phyloP scores from a whole-genome alignment of 2,329 filamentous ascomycete genomes.

The Aspergillus sojae region DNA sequence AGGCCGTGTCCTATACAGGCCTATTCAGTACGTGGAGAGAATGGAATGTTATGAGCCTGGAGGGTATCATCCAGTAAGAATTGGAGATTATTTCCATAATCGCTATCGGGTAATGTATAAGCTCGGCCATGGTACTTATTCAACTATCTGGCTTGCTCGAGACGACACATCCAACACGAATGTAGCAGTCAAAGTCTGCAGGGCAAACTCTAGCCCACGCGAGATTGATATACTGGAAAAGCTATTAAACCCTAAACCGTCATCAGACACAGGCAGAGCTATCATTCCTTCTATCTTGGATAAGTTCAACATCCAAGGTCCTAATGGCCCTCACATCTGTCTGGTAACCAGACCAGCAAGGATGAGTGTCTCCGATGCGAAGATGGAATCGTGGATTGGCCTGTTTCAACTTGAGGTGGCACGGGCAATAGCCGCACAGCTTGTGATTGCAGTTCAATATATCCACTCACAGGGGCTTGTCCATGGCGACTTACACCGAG shows the following conservation, averaged over 20 bases:
- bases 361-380: slow-evolving; percentile 14
- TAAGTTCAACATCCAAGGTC: slow-evolving; percentile 16
- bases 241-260: too few species aligned
- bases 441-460: slow-evolving; percentile 25
- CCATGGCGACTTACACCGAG: slow-evolving; percentile 31
- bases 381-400: slow-evolving; percentile 14
- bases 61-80: slow-evolving; percentile 33
- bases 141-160: slow-evolving; percentile 34
- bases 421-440: slow-evolving; percentile 25
- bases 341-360: slow-evolving; percentile 15
- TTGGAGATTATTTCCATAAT: slow-evolving; percentile 31
- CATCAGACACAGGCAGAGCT: neutral
- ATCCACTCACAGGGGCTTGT: slow-evolving; percentile 30
- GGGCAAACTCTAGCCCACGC: slow-evolving; percentile 21
- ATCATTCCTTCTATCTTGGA: slow-evolving; percentile 17
- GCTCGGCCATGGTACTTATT: slow-evolving; percentile 43
- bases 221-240: slow-evolving; percentile 1
- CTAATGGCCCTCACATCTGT: slow-evolving; percentile 15
- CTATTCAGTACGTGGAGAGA: too few species aligned
- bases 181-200: slow-evolving; percentile 33
- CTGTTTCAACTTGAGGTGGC: slow-evolving; percentile 17
- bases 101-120: slow-evolving; percentile 46
- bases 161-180: slow-evolving; percentile 26
- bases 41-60: slow-evolving; percentile 22
- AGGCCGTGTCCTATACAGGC: too few species aligned